Base-by-base conservation (phyloP, 192 early-diverging fungal genomes). In the Mortierella hygrophila region DNA sequence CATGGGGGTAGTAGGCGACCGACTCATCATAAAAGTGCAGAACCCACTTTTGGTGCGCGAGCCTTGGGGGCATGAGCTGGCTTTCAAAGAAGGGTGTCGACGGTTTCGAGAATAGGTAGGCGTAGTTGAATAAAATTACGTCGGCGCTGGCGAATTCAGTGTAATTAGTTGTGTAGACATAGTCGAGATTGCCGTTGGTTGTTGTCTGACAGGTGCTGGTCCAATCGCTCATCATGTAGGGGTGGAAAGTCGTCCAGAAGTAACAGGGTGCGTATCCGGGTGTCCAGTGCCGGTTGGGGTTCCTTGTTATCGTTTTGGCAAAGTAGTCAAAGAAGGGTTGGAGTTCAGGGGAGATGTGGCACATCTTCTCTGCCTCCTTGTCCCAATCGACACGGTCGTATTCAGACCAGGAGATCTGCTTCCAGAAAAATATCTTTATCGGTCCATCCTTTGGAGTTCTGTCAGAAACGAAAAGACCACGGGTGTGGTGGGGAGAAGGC, bases 101-200 rank as follows among this genome's bases (percentile, higher is more conserved):
- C 46, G 40, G 6, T n/a, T 23, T 60, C 42, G 29, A 52, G 47
- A 75, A 44, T 8, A 44, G 2, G 42, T 29, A 79, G 23, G 70
- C 21, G 68, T 77, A 79, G 35, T 76, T 52, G n/a, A 79, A 77
- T 29, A 44, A 20, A n/a, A 79, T 41, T 13, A 79, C 20, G 47
- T 79, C 78, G 37, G 78, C 78, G 10, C 76, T 47, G 8, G 32
- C 35, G 40, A 68, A 79, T n/a, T n/a, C n/a, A 35, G 78, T 79
- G 52, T 79, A 79, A 46, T 79, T 79, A n/a, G 72, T 68, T 32
- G 75, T 77, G 38, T 35, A 7, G 37, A 70, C 69, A 37, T 70
- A 70, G 16, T 70, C 37, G 11, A 70, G 7, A 38, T 70, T 70
- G 10, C 69, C 69, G 38, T 70, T 38, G 8, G 6, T 70, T 32